Percentiles rank a stretch among this genome's conserved stretches.
These are phyloP conservation scores for Rhodamnia rubescens DNA, from an alignment of 345 rosid species.

Conservation along the genomic window DNA sequence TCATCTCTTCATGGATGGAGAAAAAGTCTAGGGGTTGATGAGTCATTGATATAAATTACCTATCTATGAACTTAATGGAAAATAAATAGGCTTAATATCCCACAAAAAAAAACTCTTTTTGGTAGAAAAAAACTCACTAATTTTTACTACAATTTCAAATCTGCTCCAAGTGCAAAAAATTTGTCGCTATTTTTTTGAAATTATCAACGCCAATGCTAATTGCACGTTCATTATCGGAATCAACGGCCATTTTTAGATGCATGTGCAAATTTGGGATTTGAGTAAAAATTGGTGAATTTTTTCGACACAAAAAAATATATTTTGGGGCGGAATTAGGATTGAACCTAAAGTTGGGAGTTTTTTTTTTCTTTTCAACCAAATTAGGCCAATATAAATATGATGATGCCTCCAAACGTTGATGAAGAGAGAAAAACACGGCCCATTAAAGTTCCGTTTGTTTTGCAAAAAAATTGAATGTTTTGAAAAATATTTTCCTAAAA, in stretches of 20 bases:
- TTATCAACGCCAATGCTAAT: accelerated
- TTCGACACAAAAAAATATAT: not conserved
- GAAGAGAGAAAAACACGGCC: not conserved
- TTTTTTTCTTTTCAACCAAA: not conserved
- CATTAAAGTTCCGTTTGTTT: too few species aligned
- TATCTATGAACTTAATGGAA: not conserved
- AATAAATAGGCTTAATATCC: not conserved
- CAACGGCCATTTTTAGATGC: not conserved
- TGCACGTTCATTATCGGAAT: too few species aligned
- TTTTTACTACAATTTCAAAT: not conserved
- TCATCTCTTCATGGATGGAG: not conserved
- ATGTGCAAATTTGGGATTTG: not conserved
- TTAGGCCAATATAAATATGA: not conserved
- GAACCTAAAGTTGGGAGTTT: not conserved
- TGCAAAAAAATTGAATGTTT: too few species aligned
- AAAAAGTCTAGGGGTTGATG: not conserved
- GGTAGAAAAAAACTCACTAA: not conserved
- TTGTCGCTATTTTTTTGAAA: not conserved
- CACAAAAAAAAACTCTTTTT: not conserved
- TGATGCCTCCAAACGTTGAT: not conserved
- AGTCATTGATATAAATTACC: not conserved
- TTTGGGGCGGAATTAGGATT: not conserved
- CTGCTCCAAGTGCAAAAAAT: not conserved
- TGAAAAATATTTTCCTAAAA: too few species aligned
- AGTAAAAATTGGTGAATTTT: not conserved